Percentiles rank a stretch among this genome's conserved stretches.
phyloP scores from a whole-genome alignment of 2,329 filamentous ascomycete genomes.

The Ophiostoma quercus region DNA sequence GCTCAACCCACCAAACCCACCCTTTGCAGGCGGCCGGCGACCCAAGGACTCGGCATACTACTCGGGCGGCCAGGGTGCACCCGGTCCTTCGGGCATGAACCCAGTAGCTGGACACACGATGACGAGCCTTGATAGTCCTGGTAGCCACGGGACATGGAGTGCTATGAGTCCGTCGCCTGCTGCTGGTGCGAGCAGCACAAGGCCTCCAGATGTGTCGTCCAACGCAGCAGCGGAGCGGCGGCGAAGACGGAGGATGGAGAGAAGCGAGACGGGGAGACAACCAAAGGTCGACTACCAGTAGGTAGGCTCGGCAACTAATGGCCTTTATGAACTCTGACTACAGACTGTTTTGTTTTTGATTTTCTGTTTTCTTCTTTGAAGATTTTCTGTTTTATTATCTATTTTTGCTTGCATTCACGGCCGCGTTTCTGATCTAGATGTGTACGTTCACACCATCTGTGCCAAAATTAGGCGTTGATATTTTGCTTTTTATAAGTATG shows the following conservation, averaged over 20 bases:
- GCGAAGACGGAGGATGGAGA: conserved; percentile 52
- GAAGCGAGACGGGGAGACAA: conserved; percentile 37
- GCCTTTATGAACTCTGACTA: neutral
- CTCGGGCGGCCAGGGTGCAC: conserved; percentile 43
- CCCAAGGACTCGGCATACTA: conserved; percentile 60
- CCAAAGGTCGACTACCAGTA: conserved; percentile 30
- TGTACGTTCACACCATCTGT: neutral
- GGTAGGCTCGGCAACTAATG: neutral
- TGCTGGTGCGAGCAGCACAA: conserved; percentile 13
- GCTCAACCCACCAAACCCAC: conserved; percentile 52
- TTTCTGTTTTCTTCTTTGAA: conserved; percentile 8
- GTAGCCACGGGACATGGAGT: conserved; percentile 51
- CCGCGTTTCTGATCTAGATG: neutral
- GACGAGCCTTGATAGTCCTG: conserved; percentile 44
- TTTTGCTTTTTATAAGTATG: neutral
- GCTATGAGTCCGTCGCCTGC: conserved; percentile 43
- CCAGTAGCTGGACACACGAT: conserved; percentile 41
- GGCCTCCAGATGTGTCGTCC: conserved; percentile 21
- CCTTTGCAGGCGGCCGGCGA: conserved; percentile 49
- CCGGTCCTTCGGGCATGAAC: conserved; percentile 38
- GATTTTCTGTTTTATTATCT: neutral
- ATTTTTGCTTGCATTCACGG: neutral
- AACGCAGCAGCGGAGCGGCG: conserved; percentile 48
- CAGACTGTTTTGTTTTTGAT: neutral
- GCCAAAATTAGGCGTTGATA: conserved; percentile 1